Conservation (phyloP, 1,139 yeast genomes). For the Debaryomyces singareniensis region DNA sequence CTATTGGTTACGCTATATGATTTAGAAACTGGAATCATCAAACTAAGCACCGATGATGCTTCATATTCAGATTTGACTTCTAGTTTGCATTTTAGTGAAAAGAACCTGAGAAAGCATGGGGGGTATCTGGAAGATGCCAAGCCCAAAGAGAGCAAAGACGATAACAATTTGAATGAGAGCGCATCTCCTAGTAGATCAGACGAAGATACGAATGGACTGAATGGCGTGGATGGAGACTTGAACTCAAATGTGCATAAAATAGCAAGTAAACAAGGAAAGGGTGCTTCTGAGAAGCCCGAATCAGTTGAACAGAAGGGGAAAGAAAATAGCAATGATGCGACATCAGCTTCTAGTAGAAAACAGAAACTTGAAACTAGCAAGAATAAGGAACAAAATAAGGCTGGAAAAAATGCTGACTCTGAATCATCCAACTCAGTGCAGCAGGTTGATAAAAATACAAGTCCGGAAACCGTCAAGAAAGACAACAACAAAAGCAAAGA, state of each 20-base stretch:
- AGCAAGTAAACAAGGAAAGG: too few species aligned
- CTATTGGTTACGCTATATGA: slow-evolving; percentile 2
- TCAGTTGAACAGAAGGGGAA: slow-evolving; percentile 1
- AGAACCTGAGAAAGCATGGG: neutral
- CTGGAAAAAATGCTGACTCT: neutral
- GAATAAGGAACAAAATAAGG: slow-evolving; percentile 1
- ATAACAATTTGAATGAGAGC: neutral
- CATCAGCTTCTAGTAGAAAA: neutral
- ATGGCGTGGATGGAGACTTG: too few species aligned
- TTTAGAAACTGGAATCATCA: slow-evolving; percentile 1
- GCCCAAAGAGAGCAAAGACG: neutral
- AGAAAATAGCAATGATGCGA: neutral
- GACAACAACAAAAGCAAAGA: neutral
- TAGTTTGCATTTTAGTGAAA: neutral
- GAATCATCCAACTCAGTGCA: neutral
- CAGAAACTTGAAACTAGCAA: neutral
- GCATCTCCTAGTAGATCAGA: neutral
- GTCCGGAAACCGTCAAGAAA: too few species aligned
- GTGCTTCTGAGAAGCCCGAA: neutral
- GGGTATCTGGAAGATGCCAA: neutral
- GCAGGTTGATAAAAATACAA: neutral
- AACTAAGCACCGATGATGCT: slow-evolving; percentile 1
- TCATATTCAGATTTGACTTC: neutral
- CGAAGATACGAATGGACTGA: neutral
- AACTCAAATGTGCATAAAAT: too few species aligned